Percentiles rank a stretch among this genome's conserved stretches.
Evolutionary conservation across 768 basidiomycete species (phyloP).

Genomic region (Naganishia randhawae): DNA sequence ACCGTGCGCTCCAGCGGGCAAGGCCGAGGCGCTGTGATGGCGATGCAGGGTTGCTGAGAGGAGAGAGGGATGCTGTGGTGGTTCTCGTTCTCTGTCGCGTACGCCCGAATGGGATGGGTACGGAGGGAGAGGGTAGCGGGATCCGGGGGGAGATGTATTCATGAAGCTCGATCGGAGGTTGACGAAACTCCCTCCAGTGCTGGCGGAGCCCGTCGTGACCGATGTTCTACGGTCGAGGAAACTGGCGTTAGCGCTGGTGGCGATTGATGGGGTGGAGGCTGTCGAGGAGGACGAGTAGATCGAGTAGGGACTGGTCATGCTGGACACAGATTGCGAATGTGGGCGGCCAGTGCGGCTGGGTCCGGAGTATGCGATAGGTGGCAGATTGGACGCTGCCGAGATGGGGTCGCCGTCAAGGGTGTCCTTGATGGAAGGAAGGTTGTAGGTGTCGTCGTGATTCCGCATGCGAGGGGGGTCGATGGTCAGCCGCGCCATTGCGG

Average conservation of each 20-base stretch:
- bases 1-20: constrained; percentile 10
- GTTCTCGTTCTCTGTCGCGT: not conserved
- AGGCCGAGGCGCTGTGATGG: constrained; percentile 20
- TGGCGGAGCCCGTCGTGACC: too few species aligned
- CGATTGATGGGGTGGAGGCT: not conserved
- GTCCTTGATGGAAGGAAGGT: not conserved
- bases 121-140: not conserved
- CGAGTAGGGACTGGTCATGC: constrained; percentile 23
- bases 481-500: constrained; percentile 26
- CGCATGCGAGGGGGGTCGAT: constrained; percentile 5
- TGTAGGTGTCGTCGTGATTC: not conserved
- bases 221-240: too few species aligned
- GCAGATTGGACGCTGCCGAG: not conserved
- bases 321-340: constrained; percentile 26
- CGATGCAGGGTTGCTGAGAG: not conserved
- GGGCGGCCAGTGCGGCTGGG: constrained; percentile 18
- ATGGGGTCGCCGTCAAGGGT: not conserved
- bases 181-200: too few species aligned
- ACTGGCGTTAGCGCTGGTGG: constrained; percentile 13
- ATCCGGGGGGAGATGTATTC: constrained; percentile 1
- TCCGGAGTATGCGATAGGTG: constrained; percentile 14
- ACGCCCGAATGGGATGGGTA: not conserved
- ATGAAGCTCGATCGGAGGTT: constrained; percentile 4
- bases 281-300: constrained; percentile 4
- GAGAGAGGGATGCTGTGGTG: not conserved